Base-by-base conservation (phyloP, 106 monocot species). In the Gastrodia elata region DNA sequence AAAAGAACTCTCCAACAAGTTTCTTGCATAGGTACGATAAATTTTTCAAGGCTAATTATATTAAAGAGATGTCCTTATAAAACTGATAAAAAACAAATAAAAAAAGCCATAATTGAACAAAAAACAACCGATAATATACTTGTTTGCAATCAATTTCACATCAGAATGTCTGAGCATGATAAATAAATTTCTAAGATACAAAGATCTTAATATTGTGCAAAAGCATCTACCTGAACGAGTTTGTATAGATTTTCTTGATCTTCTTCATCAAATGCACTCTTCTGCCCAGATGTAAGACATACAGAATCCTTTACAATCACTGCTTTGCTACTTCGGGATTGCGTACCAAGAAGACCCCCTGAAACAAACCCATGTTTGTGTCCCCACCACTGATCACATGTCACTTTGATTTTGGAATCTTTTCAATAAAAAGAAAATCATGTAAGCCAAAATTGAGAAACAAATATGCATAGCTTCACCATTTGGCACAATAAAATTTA, bases 191-290 rank as follows among this genome's bases (percentile, higher is more conserved):
- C 39, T 40, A 39, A 69, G 41, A 41, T 68, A 39, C 25, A 69
- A 40, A 69, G 6, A 67, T 7, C 18, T 67, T 14, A 67, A 67
- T n/a, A 37, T 36, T 37, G 37, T 14, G 48, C 4, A 52, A 35
- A 39, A 65, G 39, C 20, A 67, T 39, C 26, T 61, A 97, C 97
- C 97, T 97, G 97, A 16, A 97, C 97, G 71, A 90, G 92, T 33
- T 97, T 97, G 71, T 97, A 97, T 15, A 97, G 80, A 80, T 91
- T 93, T 75, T 93, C 97, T 88, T 97, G 97, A 78, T 97, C 97
- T 84, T 93, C 90, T 85, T 97, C 93, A 24, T 39, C 84, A 78
- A 97, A 97, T 48, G 78, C 43, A 34, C 78, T 80, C 34, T 83
- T 77, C 57, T 68, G 72, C 41, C 82, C 35, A 14, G 76, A 70